These are phyloP conservation scores for Moringa oleifera DNA, from an alignment of 345 rosid species.

Conservation along the genomic window DNA sequence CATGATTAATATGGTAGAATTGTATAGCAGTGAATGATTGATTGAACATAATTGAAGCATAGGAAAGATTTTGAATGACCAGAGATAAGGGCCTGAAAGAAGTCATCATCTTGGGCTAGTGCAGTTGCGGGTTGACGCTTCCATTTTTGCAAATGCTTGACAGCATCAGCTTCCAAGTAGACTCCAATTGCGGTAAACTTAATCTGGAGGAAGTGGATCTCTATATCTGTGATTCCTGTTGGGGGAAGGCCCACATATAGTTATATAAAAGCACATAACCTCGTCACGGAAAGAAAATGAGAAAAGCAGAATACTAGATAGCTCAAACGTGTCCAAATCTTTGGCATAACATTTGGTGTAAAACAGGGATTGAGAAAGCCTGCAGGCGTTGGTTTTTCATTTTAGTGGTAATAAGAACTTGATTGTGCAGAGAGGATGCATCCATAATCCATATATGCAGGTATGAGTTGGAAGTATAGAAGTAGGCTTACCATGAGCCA, in stretches of 20 bases:
- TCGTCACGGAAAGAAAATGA: no score
- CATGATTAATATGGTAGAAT: not conserved
- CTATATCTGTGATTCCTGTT: slow-evolving; percentile 85
- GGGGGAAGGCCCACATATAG: no score
- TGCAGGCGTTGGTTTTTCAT: no score
- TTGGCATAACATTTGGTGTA: no score
- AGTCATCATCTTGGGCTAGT: slow-evolving; percentile 64
- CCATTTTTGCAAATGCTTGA: slow-evolving; percentile 55
- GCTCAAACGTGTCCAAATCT: no score
- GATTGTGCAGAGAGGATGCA: no score
- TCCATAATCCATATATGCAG: no score
- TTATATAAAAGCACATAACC: no score
- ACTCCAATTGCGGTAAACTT: slow-evolving; percentile 95
- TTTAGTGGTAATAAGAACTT: no score
- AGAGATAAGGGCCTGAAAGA: slow-evolving; percentile 66
- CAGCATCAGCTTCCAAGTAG: slow-evolving; percentile 65
- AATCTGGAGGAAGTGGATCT: slow-evolving; percentile 88
- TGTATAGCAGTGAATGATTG: not conserved
- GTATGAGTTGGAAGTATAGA: no score
- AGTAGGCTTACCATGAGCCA: slow-evolving; percentile 53
- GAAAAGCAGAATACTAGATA: no score
- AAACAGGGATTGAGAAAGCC: no score
- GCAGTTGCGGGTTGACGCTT: slow-evolving; percentile 60
- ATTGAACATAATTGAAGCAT: not conserved
- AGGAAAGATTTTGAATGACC: slow-evolving; percentile 33